Evolutionary conservation across 306 rosid species (phyloP), one percentile per base, ranked within the genome.

Genomic region (Lagenaria siceraria): DNA sequence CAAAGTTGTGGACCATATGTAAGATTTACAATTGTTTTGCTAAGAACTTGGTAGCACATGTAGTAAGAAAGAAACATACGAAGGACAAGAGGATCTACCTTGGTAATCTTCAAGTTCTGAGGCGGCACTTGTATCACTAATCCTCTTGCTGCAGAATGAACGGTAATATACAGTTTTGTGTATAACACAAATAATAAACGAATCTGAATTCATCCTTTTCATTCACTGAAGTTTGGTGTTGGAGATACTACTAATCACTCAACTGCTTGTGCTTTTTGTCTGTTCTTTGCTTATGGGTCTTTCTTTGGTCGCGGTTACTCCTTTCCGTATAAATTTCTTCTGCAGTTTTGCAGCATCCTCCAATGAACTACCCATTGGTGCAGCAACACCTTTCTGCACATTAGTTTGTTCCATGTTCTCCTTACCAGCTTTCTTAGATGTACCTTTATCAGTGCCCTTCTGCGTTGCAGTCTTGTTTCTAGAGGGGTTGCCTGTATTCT

Each of bases 171-270:
- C 33, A 43, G 12, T 43, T 49, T 46, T 46, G 76, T 46, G 58
- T 48, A 22, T 11, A 46, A 70, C 75, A 42, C 55, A 43, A 43
- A 42, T 13, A 42, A 43, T 69, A 22, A 12, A 43, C 58, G 78
- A 75, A 68, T 80, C 87, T 82, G 74, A 85, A 68, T 77, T 77
- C 88, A 58, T 89, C 92, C 81, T 89, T 93, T 73, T 83, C 90
- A 83, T 91, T 88, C 76, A 92, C 95, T 83, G 83, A 82, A 78
- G 80, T 86, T 87, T 93, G 81, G 85, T 83, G 82, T 83, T 71
- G 63, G 86, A 77, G 77, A 81, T 62, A 73, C 80, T 80, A 48
- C 78, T 43, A 46, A 56, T 78, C 79, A 74, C 84, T 80, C 82
- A 77, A 31, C 81, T 71, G 84, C 86, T 78, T 46, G 83, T 77